A percentile compares a stretch with the other conserved stretches of the same genome.
phyloP scores from a whole-genome alignment of 73 alveolate species.

The Paramecium pentaurelia region DNA sequence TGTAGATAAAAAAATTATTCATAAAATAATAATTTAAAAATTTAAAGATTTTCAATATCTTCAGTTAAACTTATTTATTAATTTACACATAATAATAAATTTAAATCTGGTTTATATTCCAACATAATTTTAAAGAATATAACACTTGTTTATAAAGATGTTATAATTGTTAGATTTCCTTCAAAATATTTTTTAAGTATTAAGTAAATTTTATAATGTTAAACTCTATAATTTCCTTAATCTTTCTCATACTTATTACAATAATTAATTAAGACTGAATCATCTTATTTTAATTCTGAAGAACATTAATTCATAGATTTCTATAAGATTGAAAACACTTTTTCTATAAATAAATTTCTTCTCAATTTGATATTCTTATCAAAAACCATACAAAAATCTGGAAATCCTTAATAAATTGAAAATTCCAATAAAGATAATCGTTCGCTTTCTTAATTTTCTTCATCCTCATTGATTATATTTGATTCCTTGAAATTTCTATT shows the following conservation, averaged over 20 bases:
- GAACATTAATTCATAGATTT: neutral
- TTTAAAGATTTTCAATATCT: neutral
- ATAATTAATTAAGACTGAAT: neutral
- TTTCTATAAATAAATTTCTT: neutral
- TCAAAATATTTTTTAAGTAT: neutral
- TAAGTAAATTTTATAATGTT: neutral
- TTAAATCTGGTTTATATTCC: neutral
- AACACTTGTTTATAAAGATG: neutral
- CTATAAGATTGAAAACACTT: neutral
- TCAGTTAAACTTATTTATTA: neutral
- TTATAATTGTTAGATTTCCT: neutral
- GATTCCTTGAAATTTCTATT: neutral
- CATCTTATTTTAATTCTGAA: neutral
- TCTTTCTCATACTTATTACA: neutral
- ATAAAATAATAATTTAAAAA: neutral
- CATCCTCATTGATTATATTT: neutral
- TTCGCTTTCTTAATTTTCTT: neutral
- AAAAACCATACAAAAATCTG: slow-evolving; percentile 11
- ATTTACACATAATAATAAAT: neutral
- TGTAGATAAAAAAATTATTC: neutral
- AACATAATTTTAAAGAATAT: neutral
- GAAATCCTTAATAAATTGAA: slow-evolving; percentile 8
- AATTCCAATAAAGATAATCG: neutral
- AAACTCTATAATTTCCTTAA: neutral
- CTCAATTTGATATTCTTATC: neutral